Conservation (phyloP, 163 green algal genomes). For the Scenedesmus sp. region DNA sequence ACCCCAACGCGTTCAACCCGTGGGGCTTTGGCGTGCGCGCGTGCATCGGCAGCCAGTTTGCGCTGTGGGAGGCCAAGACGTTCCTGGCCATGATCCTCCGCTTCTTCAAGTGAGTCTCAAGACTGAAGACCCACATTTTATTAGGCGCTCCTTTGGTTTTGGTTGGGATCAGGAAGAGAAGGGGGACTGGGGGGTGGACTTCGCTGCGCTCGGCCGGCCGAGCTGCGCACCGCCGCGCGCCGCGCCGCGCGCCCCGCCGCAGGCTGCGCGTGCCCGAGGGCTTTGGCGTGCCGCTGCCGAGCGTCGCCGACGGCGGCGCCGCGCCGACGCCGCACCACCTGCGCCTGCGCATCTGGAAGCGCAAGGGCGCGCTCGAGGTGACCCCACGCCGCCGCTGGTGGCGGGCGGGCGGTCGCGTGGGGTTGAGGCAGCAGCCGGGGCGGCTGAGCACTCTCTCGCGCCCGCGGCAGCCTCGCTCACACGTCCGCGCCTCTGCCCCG, state of each 20-base stretch:
- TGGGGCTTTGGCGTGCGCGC: conserved; percentile 46
- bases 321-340: conserved; percentile 20
- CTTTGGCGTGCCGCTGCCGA: background rate
- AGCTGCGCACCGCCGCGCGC: no score
- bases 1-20: conserved; percentile 8
- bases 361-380: background rate
- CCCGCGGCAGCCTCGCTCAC: no score
- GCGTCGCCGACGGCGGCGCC: conserved; percentile 13
- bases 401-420: no score
- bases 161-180: no score
- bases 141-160: no score
- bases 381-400: no score
- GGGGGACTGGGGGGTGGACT: no score
- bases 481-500: no score
- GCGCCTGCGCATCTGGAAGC: conserved; percentile 1
- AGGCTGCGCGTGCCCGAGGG: conserved; percentile 21
- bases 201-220: no score
- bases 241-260: background rate
- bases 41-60: conserved; percentile 44
- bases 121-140: no score
- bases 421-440: no score
- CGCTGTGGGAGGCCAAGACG: conserved; percentile 44
- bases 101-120: conserved; percentile 15
- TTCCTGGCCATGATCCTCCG: conserved; percentile 43
- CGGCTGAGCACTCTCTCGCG: no score